Evolutionary conservation across 2,329 filamentous ascomycete species (phyloP).

Genomic region (Penicillium expansum): DNA sequence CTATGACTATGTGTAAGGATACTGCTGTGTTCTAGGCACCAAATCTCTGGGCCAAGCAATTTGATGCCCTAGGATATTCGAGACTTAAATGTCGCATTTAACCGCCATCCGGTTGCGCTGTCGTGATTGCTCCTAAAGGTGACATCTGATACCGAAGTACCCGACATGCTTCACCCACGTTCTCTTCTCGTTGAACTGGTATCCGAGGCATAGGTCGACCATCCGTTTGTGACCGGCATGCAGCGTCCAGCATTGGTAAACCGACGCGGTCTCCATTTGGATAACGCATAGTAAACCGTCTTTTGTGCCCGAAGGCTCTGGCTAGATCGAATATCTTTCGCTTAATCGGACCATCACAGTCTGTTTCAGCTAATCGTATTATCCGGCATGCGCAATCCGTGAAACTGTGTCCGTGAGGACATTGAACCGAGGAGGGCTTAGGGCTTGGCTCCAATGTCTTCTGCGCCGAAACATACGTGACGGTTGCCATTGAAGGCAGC

Average conservation of each 20-base stretch:
- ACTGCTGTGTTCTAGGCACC: conserved; percentile 37
- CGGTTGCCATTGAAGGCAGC: conserved; percentile 43
- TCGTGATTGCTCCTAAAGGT: conserved; percentile 49
- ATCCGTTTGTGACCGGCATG: conserved; percentile 64
- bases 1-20: conserved; percentile 48
- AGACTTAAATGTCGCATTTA: conserved; percentile 13
- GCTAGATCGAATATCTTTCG: conserved; percentile 42
- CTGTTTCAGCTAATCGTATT: conserved; percentile 60
- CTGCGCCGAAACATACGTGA: conserved; percentile 49
- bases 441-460: conserved; percentile 91
- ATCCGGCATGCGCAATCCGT: conserved; percentile 67
- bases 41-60: conserved; percentile 20
- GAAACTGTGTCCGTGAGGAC: conserved; percentile 54
- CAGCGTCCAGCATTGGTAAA: conserved; percentile 55
- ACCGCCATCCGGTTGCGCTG: conserved; percentile 16
- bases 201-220: conserved; percentile 48
- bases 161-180: conserved; percentile 52
- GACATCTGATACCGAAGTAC: conserved; percentile 45
- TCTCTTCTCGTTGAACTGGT: conserved; percentile 45
- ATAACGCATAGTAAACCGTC: conserved; percentile 47
- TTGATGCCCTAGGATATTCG: conserved; percentile 20
- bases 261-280: conserved; percentile 46
- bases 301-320: conserved; percentile 46
- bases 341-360: conserved; percentile 32
- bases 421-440: conserved; percentile 72